These are phyloP conservation scores for Populus alba DNA, from an alignment of 345 rosid species.

Conservation along the genomic window DNA sequence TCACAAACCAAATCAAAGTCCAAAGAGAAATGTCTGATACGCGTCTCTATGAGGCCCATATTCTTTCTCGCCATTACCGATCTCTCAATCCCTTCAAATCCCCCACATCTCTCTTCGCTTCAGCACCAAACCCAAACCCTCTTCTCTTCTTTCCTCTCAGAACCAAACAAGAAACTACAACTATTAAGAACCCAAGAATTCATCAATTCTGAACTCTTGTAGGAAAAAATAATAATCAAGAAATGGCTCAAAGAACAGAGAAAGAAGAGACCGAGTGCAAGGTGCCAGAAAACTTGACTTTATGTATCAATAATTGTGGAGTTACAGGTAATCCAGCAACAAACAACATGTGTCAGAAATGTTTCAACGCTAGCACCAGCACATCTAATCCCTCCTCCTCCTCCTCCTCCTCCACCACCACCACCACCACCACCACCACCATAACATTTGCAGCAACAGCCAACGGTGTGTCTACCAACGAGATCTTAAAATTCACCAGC, in stretches of 20 bases:
- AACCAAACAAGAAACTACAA: neutral
- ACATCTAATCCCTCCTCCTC: slow-evolving; percentile 19
- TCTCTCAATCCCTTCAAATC: slow-evolving; percentile 39
- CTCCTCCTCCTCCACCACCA: neutral
- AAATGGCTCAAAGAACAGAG: slow-evolving; percentile 84
- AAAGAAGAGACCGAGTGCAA: slow-evolving; percentile 96
- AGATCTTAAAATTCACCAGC: slow-evolving; percentile 45
- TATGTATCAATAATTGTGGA: slow-evolving; percentile 81
- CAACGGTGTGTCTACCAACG: slow-evolving; percentile 20
- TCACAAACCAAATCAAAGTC: neutral
- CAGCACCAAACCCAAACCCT: neutral
- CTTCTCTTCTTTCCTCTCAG: neutral
- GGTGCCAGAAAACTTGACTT: slow-evolving; percentile 69
- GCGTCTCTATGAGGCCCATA: slow-evolving; percentile 88
- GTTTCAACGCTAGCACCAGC: slow-evolving; percentile 66
- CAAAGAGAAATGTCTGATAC: slow-evolving; percentile 55
- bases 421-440: neutral
- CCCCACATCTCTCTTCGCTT: neutral
- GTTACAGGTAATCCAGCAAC: slow-evolving; percentile 84
- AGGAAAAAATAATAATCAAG: neutral
- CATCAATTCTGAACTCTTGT: neutral
- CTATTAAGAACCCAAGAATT: neutral
- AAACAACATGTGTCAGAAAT: slow-evolving; percentile 95
- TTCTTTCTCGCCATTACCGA: slow-evolving; percentile 62
- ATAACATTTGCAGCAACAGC: neutral